phyloP scores from a whole-genome alignment of 805 yeast species.

The Lipomyces spencermartinsiae region DNA sequence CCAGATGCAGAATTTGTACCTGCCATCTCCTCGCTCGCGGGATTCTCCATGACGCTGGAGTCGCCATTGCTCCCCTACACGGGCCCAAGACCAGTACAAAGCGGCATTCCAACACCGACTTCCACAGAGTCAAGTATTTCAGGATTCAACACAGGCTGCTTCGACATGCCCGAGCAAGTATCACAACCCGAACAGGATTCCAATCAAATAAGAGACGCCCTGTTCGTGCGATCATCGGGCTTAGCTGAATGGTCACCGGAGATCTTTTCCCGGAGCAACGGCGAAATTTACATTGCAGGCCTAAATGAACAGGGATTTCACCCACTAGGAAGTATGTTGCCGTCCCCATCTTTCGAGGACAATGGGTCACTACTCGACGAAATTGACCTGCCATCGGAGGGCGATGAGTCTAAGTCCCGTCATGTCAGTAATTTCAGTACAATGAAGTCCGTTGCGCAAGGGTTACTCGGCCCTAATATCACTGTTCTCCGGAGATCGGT shows the following conservation, averaged over 20 bases:
- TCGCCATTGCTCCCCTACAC: slow-evolving; percentile 16
- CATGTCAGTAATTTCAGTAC: slow-evolving; percentile 19
- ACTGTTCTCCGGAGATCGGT: slow-evolving; percentile 27
- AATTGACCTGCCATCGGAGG: neutral
- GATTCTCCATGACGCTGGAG: slow-evolving; percentile 29
- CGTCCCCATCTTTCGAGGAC: slow-evolving; percentile 9
- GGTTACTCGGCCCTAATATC: slow-evolving; percentile 35
- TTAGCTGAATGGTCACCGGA: slow-evolving; percentile 37
- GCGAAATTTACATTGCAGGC: slow-evolving; percentile 39
- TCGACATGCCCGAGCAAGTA: neutral
- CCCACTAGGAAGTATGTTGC: slow-evolving; percentile 8
- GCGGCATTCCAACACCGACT: slow-evolving; percentile 3
- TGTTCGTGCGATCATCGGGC: slow-evolving; percentile 32
- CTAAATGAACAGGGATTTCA: slow-evolving; percentile 37
- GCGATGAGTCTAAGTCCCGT: neutral
- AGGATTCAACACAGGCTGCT: neutral
- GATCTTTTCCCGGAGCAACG: slow-evolving; percentile 38
- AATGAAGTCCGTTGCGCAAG: slow-evolving; percentile 24
- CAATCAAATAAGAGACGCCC: slow-evolving; percentile 20
- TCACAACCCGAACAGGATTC: neutral
- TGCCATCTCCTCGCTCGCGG: slow-evolving; percentile 32
- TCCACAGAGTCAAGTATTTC: slow-evolving; percentile 3
- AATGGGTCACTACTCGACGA: neutral
- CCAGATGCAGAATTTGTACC: slow-evolving; percentile 32
- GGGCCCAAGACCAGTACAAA: neutral